Evolutionary conservation across 192 early-diverging fungal genomes (phyloP).

Genomic region (Cetraspora pellucida): DNA sequence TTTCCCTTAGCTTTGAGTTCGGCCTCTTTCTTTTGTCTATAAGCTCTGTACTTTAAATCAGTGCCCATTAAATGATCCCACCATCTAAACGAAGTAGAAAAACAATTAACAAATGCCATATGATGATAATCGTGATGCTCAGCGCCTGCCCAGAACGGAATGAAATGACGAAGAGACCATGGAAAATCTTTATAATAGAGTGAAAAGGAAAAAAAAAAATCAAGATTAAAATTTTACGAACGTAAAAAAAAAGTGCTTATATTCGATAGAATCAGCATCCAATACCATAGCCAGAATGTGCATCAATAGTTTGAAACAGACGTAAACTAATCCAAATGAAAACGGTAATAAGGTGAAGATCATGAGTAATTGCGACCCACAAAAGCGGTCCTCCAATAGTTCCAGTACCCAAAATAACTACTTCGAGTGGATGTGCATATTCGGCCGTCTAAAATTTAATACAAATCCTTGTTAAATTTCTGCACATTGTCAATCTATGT

Average conservation of each 20-base stretch:
- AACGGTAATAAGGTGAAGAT: constrained; percentile 85
- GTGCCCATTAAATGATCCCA: constrained; percentile 91
- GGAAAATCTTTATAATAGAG: constrained; percentile 69
- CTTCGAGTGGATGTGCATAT: constrained; percentile 89
- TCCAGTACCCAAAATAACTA: constrained; percentile 81
- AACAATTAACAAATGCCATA: constrained; percentile 76
- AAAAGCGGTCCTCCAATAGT: constrained; percentile 80
- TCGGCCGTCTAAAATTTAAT: constrained; percentile 60
- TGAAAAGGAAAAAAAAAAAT: neutral
- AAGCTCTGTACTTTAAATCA: constrained; percentile 73
- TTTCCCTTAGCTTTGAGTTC: constrained; percentile 27
- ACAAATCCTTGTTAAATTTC: too few species aligned
- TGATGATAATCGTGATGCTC: constrained; percentile 97
- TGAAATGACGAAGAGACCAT: constrained; percentile 83
- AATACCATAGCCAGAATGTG: constrained; percentile 81
- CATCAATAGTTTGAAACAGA: constrained; percentile 82
- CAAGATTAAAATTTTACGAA: neutral
- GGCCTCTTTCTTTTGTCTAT: constrained; percentile 49
- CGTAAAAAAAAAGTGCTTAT: neutral
- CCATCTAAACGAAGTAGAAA: constrained; percentile 84
- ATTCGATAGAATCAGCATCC: constrained; percentile 88
- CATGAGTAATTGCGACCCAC: constrained; percentile 63
- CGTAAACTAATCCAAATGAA: constrained; percentile 81
- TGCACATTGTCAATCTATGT: too few species aligned
- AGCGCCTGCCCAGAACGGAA: constrained; percentile 90